Evolutionary conservation across 768 basidiomycete genomes (phyloP), one percentile per base, ranked within the genome.

Genomic region (Boletus pseudopeckii): DNA sequence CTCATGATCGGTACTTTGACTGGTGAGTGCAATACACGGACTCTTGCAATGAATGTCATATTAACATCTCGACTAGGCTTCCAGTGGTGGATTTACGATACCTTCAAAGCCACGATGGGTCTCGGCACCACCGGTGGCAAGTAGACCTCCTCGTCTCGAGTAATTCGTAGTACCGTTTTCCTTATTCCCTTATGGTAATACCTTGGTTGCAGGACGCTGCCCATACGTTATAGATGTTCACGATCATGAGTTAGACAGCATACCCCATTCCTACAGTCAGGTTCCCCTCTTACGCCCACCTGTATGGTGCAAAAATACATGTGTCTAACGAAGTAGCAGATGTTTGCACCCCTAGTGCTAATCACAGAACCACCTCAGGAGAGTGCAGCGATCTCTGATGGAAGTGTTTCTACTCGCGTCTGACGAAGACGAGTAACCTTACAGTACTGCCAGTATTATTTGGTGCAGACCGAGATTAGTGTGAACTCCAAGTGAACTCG

Each of bases 81-180:
- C 88, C 87, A 90, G 78, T 90, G 88, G 89, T 91, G 90, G 88
- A 91, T 92, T 72, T 92, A 92, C 71, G 91, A 92, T 70, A 77
- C 81, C 47, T 92, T 91, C 83, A 92, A 92, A 78, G 56, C 80
- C 34, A 68, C 85, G 52, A 86, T 92, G 86, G 89, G 89, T 67
- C 78, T 92, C 71, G 89, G 89, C 57, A 92, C 89, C 50, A 90
- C 89, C 48, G 89, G 89, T 76, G 89, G 89, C 72, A 92, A 92
- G 76, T 92, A 86, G 72, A 73, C 28, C 5, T 17, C 5, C 1
- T 2, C 11, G 15, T 53, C 20, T 30, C 30, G 28, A 30, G 28
- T 9, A 22, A 22, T n/a, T 28, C n/a, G 17, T 53, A 26, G 22
- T 30, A 37, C 46, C 20, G 20, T n/a, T 28, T 18, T 9, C 24